phyloP scores from a whole-genome alignment of 768 basidiomycete species.

The Pulveroboletus sp. region DNA sequence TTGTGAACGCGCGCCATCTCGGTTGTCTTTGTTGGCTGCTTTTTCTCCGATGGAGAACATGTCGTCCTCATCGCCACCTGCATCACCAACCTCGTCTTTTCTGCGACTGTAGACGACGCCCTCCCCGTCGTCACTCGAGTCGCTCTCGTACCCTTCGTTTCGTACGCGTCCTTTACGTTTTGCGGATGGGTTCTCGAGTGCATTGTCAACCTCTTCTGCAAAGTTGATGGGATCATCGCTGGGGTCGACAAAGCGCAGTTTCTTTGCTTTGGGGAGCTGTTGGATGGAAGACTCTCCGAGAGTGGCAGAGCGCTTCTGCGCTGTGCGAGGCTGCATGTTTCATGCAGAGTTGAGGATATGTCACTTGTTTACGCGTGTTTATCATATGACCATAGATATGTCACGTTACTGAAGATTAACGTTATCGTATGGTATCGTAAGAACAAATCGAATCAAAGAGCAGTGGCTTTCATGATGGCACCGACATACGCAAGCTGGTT shows the following conservation, averaged over 20 bases:
- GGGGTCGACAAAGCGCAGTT: conserved; percentile 78
- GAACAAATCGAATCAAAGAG: conserved; percentile 6
- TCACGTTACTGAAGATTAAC: background rate
- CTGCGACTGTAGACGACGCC: conserved; percentile 86
- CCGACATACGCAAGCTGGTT: conserved; percentile 60
- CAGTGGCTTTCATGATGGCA: conserved; percentile 36
- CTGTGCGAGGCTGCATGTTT: conserved; percentile 37
- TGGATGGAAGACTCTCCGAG: conserved; percentile 34
- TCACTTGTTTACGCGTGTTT: conserved; percentile 24
- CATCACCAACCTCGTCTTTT: conserved; percentile 48
- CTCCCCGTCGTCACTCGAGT: conserved; percentile 93
- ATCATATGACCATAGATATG: background rate
- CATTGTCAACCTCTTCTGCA: conserved; percentile 72
- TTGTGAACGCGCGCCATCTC: conserved; percentile 42
- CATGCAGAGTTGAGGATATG: background rate
- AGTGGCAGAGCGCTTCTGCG: conserved; percentile 43
- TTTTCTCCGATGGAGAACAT: conserved; percentile 75
- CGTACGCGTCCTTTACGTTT: conserved; percentile 73
- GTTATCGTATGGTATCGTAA: background rate
- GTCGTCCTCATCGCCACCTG: conserved; percentile 69
- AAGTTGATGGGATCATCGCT: conserved; percentile 73
- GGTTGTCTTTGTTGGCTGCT: conserved; percentile 45
- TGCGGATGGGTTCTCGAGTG: conserved; percentile 64
- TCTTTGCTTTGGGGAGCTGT: conserved; percentile 44
- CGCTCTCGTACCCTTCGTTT: conserved; percentile 88